A percentile compares a stretch with the other conserved stretches of the same genome.
phyloP scores from a whole-genome alignment of 805 yeast species.

The Starmera caribaea region DNA sequence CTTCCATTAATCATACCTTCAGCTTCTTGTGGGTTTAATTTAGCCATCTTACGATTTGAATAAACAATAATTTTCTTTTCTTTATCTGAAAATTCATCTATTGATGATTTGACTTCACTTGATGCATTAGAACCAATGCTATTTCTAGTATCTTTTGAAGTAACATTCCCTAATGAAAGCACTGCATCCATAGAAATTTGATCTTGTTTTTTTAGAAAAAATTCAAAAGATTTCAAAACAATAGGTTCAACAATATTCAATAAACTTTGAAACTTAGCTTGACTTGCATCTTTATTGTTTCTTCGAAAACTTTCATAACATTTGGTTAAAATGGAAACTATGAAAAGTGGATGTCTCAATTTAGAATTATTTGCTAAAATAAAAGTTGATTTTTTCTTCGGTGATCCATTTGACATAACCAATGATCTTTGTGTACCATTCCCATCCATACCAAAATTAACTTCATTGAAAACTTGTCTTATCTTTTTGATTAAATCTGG shows the following conservation, averaged over 20 bases:
- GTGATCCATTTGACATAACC: constrained; percentile 9
- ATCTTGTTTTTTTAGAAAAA: constrained; percentile 19
- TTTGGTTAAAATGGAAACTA: too few species aligned
- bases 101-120: too few species aligned
- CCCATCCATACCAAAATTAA: constrained; percentile 13
- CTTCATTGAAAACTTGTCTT: constrained; percentile 16
- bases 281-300: too few species aligned
- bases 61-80: constrained; percentile 1
- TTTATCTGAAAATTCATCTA: not conserved
- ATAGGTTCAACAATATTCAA: constrained; percentile 21
- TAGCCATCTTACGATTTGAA: constrained; percentile 1
- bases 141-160: too few species aligned
- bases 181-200: constrained; percentile 2
- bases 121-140: too few species aligned
- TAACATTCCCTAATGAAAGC: too few species aligned
- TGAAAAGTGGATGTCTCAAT: too few species aligned
- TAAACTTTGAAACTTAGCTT: too few species aligned
- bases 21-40: not conserved
- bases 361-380: too few species aligned
- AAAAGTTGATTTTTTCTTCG: constrained; percentile 5
- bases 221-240: constrained; percentile 20
- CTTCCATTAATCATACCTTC: constrained; percentile 1
- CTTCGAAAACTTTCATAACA: too few species aligned
- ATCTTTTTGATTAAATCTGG: constrained; percentile 10
- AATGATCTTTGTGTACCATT: constrained; percentile 10